Percentiles rank a stretch among this genome's conserved stretches.
These are phyloP conservation scores for Zelonia costaricensis DNA, from an alignment of 208 protist species.

Conservation along the genomic window DNA sequence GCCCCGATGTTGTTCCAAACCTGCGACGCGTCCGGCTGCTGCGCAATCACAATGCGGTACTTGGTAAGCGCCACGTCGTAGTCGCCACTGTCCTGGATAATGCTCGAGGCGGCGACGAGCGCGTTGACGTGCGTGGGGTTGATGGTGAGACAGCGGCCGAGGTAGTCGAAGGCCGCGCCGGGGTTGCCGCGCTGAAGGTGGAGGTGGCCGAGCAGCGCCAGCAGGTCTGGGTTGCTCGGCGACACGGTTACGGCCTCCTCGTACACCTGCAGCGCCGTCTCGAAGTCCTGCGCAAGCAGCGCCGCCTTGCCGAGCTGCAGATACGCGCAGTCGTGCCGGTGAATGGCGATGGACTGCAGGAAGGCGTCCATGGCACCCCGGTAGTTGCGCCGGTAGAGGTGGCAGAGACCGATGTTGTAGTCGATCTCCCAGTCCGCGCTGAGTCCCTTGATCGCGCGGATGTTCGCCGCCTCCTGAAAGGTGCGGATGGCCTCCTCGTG, in stretches of 20 bases:
- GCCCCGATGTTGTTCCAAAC: constrained; percentile 99
- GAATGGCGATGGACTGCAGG: constrained; percentile 75
- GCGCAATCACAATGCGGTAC: constrained; percentile 91
- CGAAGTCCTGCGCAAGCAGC: constrained; percentile 59
- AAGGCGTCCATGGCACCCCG: constrained; percentile 79
- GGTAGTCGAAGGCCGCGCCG: constrained; percentile 88
- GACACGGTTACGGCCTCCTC: constrained; percentile 85
- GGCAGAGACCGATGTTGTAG: constrained; percentile 94
- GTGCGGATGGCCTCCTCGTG: constrained; percentile 90
- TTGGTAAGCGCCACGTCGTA: constrained; percentile 96
- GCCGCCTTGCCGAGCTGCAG: constrained; percentile 91
- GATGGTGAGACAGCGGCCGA: constrained; percentile 91
- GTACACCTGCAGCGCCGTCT: constrained; percentile 75
- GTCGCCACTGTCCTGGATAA: constrained; percentile 96
- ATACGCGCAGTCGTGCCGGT: constrained; percentile 91
- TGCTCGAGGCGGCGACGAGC: constrained; percentile 92
- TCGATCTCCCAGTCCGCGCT: constrained; percentile 91
- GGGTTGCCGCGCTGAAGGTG: constrained; percentile 84
- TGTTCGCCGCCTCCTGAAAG: constrained; percentile 83
- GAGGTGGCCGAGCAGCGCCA: constrained; percentile 92
- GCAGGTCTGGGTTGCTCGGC: constrained; percentile 93
- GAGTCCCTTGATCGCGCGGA: constrained; percentile 34
- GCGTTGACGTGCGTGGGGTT: constrained; percentile 89
- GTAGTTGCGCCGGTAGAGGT: constrained; percentile 79
- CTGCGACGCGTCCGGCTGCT: constrained; percentile 90